Evolutionary conservation across 2,329 filamentous ascomycete species (phyloP), one percentile per base, ranked within the genome.

Genomic region (Trichoderma breve): DNA sequence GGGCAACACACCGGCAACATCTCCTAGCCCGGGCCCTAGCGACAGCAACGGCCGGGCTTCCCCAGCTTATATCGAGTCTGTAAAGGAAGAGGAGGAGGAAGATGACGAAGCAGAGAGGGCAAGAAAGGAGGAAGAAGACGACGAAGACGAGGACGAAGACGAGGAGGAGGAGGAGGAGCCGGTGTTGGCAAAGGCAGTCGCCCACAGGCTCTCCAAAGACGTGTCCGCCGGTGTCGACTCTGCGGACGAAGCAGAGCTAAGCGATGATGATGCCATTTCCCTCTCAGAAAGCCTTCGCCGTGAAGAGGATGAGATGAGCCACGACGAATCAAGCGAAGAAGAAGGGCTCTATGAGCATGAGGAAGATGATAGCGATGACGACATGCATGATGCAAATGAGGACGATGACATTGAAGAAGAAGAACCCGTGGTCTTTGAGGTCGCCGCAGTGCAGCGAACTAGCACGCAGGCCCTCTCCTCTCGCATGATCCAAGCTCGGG

Each of bases 381-480:
- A 30, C 9, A 43, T 75, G 76, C 18, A 86, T 21, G 83, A 84
- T 11, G 82, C 82, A 21, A 84, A 85, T 6, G 83, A 84, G 4
- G 82, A 82, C 21, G 84, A 85, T 6, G 83, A 84, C 5, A 85
- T 88, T 11, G 84, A 84, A 15, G 84, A 86, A 1, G 88, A 93
- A 74, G 90, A 92, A 76, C 87, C 91, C 2, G 84, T 93, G 39
- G 87, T 94, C 34, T 92, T 90, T 73, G 90, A 93, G 76, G 87
- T 93, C 67, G 89, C 86, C 5, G 84, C 88, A 18, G 84, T 86
- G 24, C 86, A 89, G 73, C 86, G 87, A 18, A 83, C 89, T 18
- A 77, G 79, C 53, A 85, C 86, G 7, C 87, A 89, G 67, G 87
- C 89, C 53, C 84, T 89, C 62, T 87, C 88, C 3, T 89, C 92